These are phyloP conservation scores for Grosmannia huntii DNA, from an alignment of 2,329 filamentous ascomycete species.

Conservation along the genomic window DNA sequence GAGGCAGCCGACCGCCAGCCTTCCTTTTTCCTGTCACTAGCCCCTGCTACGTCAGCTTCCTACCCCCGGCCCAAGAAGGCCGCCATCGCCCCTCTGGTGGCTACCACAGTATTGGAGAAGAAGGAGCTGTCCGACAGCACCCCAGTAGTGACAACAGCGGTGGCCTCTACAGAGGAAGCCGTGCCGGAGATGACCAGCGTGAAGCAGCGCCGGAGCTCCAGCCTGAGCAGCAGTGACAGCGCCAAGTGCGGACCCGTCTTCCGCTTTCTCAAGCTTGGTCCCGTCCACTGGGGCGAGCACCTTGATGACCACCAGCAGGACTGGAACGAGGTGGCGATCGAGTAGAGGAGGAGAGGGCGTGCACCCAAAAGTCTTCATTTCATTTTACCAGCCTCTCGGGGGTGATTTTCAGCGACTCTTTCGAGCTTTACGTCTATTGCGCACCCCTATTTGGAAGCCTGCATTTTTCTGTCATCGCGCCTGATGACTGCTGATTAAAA, in stretches of 20 bases:
- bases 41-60: slow-evolving; percentile 43
- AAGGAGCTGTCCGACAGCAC: slow-evolving; percentile 14
- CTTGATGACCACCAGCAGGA: slow-evolving; percentile 42
- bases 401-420: too few species aligned
- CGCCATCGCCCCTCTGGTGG: not conserved
- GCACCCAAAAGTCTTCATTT: too few species aligned
- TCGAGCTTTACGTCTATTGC: too few species aligned
- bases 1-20: slow-evolving; percentile 8
- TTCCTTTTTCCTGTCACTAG: slow-evolving; percentile 40
- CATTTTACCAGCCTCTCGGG: too few species aligned
- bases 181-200: slow-evolving; percentile 6
- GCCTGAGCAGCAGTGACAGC: slow-evolving; percentile 32
- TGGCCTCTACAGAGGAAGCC: not conserved
- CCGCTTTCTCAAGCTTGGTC: slow-evolving; percentile 50
- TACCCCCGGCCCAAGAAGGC: slow-evolving; percentile 31
- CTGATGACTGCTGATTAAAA: not conserved
- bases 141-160: slow-evolving; percentile 7
- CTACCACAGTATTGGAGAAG: slow-evolving; percentile 9
- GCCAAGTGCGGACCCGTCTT: slow-evolving; percentile 21
- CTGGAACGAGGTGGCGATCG: slow-evolving; percentile 35
- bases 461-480: too few species aligned
- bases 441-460: too few species aligned
- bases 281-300: slow-evolving; percentile 52
- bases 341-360: slow-evolving; percentile 17
- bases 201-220: slow-evolving; percentile 37